Evolutionary conservation across 2,329 filamentous ascomycete genomes (phyloP).

Genomic region (Ophiostoma pallidulum): DNA sequence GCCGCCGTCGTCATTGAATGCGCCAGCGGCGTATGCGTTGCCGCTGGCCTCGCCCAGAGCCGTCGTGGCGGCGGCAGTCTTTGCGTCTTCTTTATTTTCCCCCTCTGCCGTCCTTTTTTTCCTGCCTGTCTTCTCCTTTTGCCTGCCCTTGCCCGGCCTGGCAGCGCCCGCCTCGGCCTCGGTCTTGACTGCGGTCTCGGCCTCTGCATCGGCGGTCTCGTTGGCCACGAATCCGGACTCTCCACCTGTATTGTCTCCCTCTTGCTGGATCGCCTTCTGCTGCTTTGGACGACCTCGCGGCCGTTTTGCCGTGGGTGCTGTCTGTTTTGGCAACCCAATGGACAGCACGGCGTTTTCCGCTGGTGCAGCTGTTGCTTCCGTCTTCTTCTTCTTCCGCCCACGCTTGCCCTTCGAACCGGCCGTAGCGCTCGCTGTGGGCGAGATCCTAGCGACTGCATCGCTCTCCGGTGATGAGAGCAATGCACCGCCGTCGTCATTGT

Average conservation of each 20-base stretch:
- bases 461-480: neutral
- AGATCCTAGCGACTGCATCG: neutral
- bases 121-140: neutral
- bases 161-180: neutral
- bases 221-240: neutral
- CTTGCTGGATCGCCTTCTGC: constrained; percentile 3
- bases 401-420: constrained; percentile 23
- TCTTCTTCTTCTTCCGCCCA: constrained; percentile 24
- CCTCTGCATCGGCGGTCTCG: neutral
- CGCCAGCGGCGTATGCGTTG: neutral
- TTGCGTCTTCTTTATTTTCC: neutral
- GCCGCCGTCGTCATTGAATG: neutral
- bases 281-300: constrained; percentile 1
- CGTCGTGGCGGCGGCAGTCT: neutral
- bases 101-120: neutral
- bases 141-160: neutral
- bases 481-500: neutral
- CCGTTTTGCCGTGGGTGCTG: neutral
- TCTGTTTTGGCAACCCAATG: neutral
- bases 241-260: neutral
- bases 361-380: neutral
- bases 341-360: neutral
- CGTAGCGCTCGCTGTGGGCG: neutral
- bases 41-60: constrained; percentile 4
- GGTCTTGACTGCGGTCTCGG: neutral